Conservation (phyloP, 2,329 filamentous ascomycete species). For the Cercospora brassicicola region DNA sequence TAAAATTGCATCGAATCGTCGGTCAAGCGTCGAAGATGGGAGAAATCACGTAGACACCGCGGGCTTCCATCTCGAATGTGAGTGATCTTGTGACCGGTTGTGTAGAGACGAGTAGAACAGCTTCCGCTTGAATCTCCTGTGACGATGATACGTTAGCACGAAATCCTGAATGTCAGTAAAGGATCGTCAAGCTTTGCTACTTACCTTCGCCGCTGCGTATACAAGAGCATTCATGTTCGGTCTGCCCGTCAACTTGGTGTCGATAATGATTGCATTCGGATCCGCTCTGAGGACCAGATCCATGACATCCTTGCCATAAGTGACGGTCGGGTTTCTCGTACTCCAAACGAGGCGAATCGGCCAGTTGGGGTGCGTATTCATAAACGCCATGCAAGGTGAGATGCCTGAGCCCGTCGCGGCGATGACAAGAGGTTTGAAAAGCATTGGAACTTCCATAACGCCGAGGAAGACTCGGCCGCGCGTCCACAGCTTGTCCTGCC, state of each 20-base stretch:
- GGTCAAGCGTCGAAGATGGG: neutral
- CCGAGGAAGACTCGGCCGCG: constrained; percentile 67
- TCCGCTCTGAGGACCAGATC: constrained; percentile 60
- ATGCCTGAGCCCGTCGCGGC: constrained; percentile 74
- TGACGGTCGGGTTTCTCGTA: constrained; percentile 60
- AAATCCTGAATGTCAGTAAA: neutral
- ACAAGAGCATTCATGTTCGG: constrained; percentile 3
- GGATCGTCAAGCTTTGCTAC: neutral
- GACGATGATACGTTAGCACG: constrained; percentile 26
- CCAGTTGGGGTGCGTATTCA: constrained; percentile 51
- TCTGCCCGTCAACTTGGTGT: constrained; percentile 54
- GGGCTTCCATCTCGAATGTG: constrained; percentile 1
- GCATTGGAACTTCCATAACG: constrained; percentile 64
- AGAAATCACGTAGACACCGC: neutral
- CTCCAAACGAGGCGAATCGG: constrained; percentile 68
- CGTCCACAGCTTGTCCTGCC: constrained; percentile 63
- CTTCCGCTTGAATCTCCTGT: constrained; percentile 56
- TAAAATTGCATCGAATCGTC: neutral
- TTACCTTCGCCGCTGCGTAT: neutral
- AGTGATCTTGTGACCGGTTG: constrained; percentile 59
- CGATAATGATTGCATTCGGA: constrained; percentile 65
- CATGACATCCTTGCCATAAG: constrained; percentile 63
- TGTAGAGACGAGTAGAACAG: constrained; percentile 72
- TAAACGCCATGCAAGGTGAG: constrained; percentile 64
- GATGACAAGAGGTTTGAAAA: constrained; percentile 66